Base-by-base conservation (phyloP, 306 rosid genomes). In the Gillenia trifoliata region DNA sequence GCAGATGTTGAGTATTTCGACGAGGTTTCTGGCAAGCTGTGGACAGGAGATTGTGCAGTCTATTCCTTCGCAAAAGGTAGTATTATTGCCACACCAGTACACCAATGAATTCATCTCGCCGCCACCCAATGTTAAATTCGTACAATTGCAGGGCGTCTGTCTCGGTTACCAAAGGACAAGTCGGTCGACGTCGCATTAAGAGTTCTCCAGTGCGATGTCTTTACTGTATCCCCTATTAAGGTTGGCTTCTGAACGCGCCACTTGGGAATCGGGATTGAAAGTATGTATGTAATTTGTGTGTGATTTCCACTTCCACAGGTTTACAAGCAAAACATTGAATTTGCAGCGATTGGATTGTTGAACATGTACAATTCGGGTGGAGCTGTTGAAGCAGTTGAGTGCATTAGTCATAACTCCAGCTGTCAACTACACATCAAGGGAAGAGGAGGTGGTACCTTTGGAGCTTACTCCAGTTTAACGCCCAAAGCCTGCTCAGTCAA, bases 341-440 rank as follows among this genome's bases (percentile, higher is more conserved):
- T 84, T 74, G 85, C 85, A 56, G 80, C 87, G 12, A 66, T 84
- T 64, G 87, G 85, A 41, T 69, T 84, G 29, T 20, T 73, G 34
- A 77, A 83, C 33, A 83, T 83, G 84, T 79, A 83, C 81, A 83
- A 83, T 55, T 79, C 84, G 25, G 81, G 84, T 15, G 86, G 86
- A 79, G 86, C 86, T 31, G 68, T 79, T 68, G 83, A 79, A 17
- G 64, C 64, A 8, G 33, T 79, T 45, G 76, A 79, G 65, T 79
- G 68, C 61, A 40, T 50, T 29, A 36, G 62, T 28, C 65, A 55
- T 33, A 25, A 72, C 28, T 55, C 83, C 12, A 70, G 61, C 19
- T 13, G 60, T 67, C 79, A 61, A 47, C 73, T 83, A 68, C 79
- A 50, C 23, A 74, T 83, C 20, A 63, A 72, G 66, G 84, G 84